Percentiles rank a stretch among this genome's conserved stretches.
phyloP scores from a whole-genome alignment of 305 asterid species.

The Plantago lanceolata region DNA sequence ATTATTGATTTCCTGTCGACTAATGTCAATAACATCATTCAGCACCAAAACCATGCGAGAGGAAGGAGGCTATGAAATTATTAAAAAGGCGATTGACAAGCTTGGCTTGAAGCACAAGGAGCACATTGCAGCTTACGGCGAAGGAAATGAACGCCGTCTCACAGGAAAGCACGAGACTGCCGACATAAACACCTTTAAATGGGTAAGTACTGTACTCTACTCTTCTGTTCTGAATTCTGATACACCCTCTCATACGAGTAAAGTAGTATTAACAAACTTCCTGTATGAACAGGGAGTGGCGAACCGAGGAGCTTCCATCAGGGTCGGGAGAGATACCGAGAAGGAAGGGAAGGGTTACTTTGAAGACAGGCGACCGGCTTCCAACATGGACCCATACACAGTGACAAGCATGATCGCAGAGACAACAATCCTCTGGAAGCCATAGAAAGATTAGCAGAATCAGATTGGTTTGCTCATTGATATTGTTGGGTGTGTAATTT shows the following conservation, averaged over 20 bases:
- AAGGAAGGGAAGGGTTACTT: conserved; percentile 63
- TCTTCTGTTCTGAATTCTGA: neutral
- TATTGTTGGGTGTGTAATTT: conserved; percentile 3
- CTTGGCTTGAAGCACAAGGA: conserved; percentile 61
- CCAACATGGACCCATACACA: conserved; percentile 70
- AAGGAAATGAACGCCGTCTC: conserved; percentile 80
- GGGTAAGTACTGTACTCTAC: conserved; percentile 36
- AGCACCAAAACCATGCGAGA: conserved; percentile 68
- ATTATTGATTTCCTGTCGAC: neutral
- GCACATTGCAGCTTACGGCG: conserved; percentile 77
- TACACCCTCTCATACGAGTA: neutral
- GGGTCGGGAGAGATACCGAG: conserved; percentile 84
- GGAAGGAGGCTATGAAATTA: conserved; percentile 60
- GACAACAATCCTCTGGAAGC: conserved; percentile 60
- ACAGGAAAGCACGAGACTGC: conserved; percentile 78
- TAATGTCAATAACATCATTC: neutral
- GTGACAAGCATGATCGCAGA: conserved; percentile 74
- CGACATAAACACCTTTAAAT: conserved; percentile 53
- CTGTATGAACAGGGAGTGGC: conserved; percentile 57
- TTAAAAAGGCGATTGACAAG: conserved; percentile 66
- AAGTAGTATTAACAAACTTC: neutral
- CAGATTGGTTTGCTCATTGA: neutral
- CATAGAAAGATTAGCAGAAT: conserved; percentile 19
- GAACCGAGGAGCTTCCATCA: conserved; percentile 71
- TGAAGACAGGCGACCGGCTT: conserved; percentile 73